Evolutionary conservation across 306 rosid species (phyloP).

Genomic region (Hippophae tibetana): DNA sequence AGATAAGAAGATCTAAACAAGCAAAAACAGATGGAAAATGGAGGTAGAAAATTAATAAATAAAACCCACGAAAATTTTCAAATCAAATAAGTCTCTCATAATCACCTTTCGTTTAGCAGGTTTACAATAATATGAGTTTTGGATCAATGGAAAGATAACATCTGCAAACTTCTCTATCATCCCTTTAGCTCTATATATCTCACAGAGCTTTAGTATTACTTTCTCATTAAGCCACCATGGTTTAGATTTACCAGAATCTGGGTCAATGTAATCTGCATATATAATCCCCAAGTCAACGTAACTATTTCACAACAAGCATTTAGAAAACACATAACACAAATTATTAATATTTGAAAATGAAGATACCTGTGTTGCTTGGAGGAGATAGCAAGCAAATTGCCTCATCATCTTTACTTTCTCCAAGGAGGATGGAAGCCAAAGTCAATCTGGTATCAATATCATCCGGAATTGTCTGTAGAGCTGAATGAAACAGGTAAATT

Average conservation of each 20-base stretch:
- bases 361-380: constrained; percentile 44
- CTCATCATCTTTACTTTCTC: constrained; percentile 67
- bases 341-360: constrained; percentile 5
- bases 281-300: constrained; percentile 8
- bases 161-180: constrained; percentile 38
- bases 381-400: constrained; percentile 70
- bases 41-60: neutral
- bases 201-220: constrained; percentile 37
- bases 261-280: constrained; percentile 44
- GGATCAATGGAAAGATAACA: constrained; percentile 30
- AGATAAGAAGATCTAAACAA: neutral
- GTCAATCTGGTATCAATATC: constrained; percentile 62
- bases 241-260: constrained; percentile 39
- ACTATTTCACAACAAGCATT: neutral
- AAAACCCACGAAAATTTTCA: neutral
- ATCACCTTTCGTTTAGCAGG: constrained; percentile 34
- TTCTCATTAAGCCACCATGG: constrained; percentile 68
- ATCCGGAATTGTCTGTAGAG: constrained; percentile 46
- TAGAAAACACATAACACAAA: neutral
- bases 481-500: constrained; percentile 36
- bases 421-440: constrained; percentile 79
- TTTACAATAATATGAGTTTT: constrained; percentile 33
- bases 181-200: constrained; percentile 35
- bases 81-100: neutral
- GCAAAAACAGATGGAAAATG: neutral